phyloP scores from a whole-genome alignment of 2,329 filamentous ascomycete genomes.

The Pochonia chlamydosporia region DNA sequence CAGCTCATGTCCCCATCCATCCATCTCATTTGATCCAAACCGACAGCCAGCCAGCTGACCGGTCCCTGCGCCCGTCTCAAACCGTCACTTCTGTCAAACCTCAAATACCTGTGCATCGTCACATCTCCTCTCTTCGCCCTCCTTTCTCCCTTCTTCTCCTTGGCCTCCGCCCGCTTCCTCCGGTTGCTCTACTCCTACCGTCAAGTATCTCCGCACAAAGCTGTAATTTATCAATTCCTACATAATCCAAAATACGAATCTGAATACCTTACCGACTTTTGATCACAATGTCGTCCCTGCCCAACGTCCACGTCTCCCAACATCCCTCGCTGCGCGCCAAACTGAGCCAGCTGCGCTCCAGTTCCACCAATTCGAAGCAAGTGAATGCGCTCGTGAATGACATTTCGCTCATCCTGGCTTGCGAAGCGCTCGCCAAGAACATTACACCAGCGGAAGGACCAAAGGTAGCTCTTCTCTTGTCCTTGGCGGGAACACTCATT shows the following conservation, averaged over 20 bases:
- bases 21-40: too few species aligned
- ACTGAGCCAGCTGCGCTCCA: slow-evolving; percentile 80
- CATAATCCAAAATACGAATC: too few species aligned
- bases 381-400: slow-evolving; percentile 81
- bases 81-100: neutral
- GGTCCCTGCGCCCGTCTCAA: neutral
- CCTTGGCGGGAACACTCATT: too few species aligned
- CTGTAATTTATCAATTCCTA: too few species aligned
- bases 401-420: slow-evolving; percentile 74
- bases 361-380: slow-evolving; percentile 62
- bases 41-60: neutral
- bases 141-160: slow-evolving; percentile 13
- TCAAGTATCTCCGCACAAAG: too few species aligned
- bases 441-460: slow-evolving; percentile 53
- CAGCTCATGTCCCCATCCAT: too few species aligned
- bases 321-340: slow-evolving; percentile 87
- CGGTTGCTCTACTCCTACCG: neutral
- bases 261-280: too few species aligned
- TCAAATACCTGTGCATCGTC: neutral
- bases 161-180: neutral
- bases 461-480: slow-evolving; percentile 47
- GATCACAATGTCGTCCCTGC: slow-evolving; percentile 36
- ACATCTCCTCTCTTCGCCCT: slow-evolving; percentile 4
- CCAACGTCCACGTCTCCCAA: slow-evolving; percentile 69
- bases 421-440: slow-evolving; percentile 67